Evolutionary conservation across 192 early-diverging fungal species (phyloP), one percentile per base, ranked within the genome.

Genomic region (Dissophora ornata): DNA sequence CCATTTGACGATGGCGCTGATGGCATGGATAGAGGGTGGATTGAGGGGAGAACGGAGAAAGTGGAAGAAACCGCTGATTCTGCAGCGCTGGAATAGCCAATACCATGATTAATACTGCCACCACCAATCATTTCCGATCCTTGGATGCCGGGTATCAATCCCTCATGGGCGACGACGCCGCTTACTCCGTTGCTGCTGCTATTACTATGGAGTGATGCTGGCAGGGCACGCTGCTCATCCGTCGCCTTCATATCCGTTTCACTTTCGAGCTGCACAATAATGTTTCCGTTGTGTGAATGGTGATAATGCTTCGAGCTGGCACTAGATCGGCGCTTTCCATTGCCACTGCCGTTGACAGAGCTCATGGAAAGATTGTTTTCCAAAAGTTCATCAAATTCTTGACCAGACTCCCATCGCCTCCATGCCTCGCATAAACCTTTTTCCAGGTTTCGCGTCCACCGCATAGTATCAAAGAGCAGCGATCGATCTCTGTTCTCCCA

Each of bases 391-490:
- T 84, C 83, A 71, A 86, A 83, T 49, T 90, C 88, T 54, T 85
- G 75, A 12, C 81, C 87, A 26, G 60, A 65, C n/a, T 86, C 87
- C 91, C 91, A 94, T 45, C 89, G 86, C 18, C 79, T 82, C 92
- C 92, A 94, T 10, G 91, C 90, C 67, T 90, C 90, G 24, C 47
- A 48, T 46, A 85, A 82, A 0, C 92, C 95, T 5, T 71, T 74
- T 82, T 97, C 95, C 41, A 98, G 71, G 61, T 92, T 91, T 29
- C 90, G 79, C 2, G 95, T 95, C 94, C 93, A 96, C 15, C 90
- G 83, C 29, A 79, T 73, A 25, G 96, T 98, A 78, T 98, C 94
- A 84, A 96, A 98, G 33, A 98, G 77, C 6, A 89, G 84, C 40
- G 88, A 91, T n/a, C 51, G 64, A 44, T 98, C 96, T 30, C 95